A percentile compares a stretch with the other conserved stretches of the same genome.
Evolutionary conservation across 306 rosid genomes (phyloP).

Genomic region (Styphnolobium japonicum): DNA sequence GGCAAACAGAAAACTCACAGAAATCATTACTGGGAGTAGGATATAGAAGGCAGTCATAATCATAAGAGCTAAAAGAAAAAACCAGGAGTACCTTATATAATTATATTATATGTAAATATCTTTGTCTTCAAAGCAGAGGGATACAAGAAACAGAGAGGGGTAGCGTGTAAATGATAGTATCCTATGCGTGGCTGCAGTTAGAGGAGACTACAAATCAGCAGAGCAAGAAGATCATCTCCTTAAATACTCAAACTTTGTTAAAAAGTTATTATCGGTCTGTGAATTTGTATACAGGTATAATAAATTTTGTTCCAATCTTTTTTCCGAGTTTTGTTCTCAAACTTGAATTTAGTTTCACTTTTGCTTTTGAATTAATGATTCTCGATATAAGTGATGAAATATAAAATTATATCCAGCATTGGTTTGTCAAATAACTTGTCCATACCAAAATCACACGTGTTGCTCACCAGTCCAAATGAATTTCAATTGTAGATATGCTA

Average conservation of each 20-base stretch:
- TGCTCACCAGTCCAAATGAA: too few species aligned
- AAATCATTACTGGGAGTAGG: not conserved
- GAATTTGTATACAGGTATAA: not conserved
- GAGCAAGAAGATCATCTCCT: not conserved
- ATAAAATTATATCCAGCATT: not conserved
- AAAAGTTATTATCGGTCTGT: not conserved
- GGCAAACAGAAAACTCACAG: not conserved
- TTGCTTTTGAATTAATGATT: not conserved
- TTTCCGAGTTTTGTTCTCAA: not conserved
- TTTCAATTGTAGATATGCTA: too few species aligned
- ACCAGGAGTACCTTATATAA: slow-evolving; percentile 14
- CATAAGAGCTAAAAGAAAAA: not conserved
- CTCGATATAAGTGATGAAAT: not conserved
- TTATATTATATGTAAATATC: not conserved
- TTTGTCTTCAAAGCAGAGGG: not conserved
- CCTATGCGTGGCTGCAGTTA: not conserved
- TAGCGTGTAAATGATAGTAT: not conserved
- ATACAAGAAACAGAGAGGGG: not conserved
- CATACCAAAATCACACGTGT: not conserved
- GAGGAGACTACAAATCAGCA: not conserved
- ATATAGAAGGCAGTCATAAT: not conserved
- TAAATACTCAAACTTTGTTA: not conserved
- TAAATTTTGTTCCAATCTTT: not conserved
- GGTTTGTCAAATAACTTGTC: not conserved
- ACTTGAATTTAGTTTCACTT: not conserved